Percentiles rank a stretch among this genome's conserved stretches.
Evolutionary conservation across 345 rosid species (phyloP).

Genomic region (Eucalyptus pauciflora): DNA sequence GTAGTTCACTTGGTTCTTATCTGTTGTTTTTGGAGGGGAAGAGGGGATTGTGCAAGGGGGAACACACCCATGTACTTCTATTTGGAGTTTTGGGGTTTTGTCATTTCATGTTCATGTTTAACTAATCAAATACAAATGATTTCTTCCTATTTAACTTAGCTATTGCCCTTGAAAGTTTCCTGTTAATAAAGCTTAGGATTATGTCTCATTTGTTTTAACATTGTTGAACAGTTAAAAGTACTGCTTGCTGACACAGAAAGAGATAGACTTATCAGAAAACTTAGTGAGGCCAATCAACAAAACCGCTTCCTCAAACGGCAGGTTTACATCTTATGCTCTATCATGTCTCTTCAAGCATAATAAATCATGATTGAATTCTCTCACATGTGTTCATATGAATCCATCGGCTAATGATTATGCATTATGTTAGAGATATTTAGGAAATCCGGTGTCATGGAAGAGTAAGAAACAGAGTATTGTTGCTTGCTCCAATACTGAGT

Average conservation of each 20-base stretch:
- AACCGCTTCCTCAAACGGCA: slow-evolving; percentile 75
- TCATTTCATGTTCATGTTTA: not conserved
- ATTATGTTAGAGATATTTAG: no score
- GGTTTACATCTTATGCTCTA: slow-evolving; percentile 20
- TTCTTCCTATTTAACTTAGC: not conserved
- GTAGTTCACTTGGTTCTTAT: not conserved
- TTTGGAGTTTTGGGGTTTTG: not conserved
- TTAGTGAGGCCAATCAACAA: slow-evolving; percentile 96
- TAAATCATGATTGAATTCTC: not conserved
- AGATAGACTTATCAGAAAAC: slow-evolving; percentile 46
- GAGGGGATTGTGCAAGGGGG: not conserved
- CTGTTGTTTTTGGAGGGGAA: not conserved
- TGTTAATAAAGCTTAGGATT: not conserved
- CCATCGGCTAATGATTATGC: not conserved
- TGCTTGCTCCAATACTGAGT: no score
- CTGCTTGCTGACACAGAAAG: slow-evolving; percentile 68
- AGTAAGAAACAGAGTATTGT: no score
- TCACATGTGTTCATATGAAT: not conserved
- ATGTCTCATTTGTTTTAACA: not conserved
- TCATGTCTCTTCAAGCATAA: not conserved
- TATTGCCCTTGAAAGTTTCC: not conserved
- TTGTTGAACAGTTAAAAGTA: slow-evolving; percentile 37
- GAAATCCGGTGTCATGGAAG: no score
- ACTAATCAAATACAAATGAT: not conserved
- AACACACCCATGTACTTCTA: not conserved